These are phyloP conservation scores for Triangularia setosa DNA, from an alignment of 2,329 filamentous ascomycete species.

Conservation along the genomic window DNA sequence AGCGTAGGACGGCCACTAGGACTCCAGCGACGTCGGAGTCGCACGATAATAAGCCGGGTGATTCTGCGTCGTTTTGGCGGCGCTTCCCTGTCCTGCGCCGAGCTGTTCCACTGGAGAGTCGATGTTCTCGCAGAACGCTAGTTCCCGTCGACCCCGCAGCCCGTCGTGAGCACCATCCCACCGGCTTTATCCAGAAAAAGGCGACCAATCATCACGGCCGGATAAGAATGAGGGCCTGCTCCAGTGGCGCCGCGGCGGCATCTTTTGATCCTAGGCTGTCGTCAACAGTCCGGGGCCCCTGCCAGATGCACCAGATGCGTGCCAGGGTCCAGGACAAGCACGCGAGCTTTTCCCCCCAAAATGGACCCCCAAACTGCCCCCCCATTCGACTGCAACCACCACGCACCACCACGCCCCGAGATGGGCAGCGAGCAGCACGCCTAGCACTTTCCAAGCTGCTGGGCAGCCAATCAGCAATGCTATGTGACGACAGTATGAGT, in stretches of 20 bases:
- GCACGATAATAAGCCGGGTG: conserved; percentile 21
- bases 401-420: conserved; percentile 1
- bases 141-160: conserved; percentile 16
- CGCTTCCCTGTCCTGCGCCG: not conserved
- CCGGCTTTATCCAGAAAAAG: conserved; percentile 13
- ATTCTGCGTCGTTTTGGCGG: conserved; percentile 1
- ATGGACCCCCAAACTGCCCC: conserved; percentile 1
- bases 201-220: conserved; percentile 17
- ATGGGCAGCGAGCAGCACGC: conserved; percentile 3
- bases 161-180: conserved; percentile 10
- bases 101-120: conserved; percentile 1
- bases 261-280: not conserved
- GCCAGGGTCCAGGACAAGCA: conserved; percentile 12
- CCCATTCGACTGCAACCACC: not conserved
- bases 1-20: not conserved
- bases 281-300: not conserved
- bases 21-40: conserved; percentile 22
- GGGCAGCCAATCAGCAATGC: not conserved
- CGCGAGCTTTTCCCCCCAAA: conserved; percentile 15
- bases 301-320: not conserved
- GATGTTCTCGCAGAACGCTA: conserved; percentile 4
- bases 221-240: conserved; percentile 13
- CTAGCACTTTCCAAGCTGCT: conserved; percentile 1
- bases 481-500: conserved; percentile 1
- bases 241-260: conserved; percentile 3